phyloP scores from a whole-genome alignment of 73 alveolate species.

The Tetrahymena elliotti region DNA sequence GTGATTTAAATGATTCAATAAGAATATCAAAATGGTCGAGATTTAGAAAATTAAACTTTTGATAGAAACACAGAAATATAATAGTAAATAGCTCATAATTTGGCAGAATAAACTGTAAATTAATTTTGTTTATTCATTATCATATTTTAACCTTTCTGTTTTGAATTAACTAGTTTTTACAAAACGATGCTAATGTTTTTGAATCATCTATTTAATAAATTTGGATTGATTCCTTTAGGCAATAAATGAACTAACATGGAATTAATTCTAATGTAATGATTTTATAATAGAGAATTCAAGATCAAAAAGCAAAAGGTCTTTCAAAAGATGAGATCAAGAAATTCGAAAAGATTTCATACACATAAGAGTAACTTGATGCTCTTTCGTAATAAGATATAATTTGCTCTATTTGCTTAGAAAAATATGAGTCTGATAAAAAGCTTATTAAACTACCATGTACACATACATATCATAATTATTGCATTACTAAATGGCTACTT shows the following conservation, averaged over 20 bases:
- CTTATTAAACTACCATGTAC: neutral
- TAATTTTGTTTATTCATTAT: neutral
- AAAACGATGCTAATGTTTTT: neutral
- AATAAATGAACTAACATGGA: neutral
- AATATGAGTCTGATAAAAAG: neutral
- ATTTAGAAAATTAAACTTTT: neutral
- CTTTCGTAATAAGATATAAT: neutral
- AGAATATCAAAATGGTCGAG: neutral
- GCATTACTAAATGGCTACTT: neutral
- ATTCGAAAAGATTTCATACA: neutral
- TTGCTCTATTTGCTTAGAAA: neutral
- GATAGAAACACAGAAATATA: neutral
- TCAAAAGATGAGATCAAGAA: neutral
- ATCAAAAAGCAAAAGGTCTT: neutral
- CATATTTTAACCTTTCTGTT: neutral
- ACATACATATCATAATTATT: neutral
- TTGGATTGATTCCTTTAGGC: neutral
- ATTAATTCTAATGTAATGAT: neutral
- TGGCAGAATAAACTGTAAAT: neutral
- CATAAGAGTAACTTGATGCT: neutral
- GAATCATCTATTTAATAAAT: neutral
- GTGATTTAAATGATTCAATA: neutral
- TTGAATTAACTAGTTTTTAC: neutral
- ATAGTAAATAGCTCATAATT: neutral
- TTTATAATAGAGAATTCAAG: neutral